Conservation (phyloP, 768 basidiomycete genomes). For the Gymnopilus junonius region DNA sequence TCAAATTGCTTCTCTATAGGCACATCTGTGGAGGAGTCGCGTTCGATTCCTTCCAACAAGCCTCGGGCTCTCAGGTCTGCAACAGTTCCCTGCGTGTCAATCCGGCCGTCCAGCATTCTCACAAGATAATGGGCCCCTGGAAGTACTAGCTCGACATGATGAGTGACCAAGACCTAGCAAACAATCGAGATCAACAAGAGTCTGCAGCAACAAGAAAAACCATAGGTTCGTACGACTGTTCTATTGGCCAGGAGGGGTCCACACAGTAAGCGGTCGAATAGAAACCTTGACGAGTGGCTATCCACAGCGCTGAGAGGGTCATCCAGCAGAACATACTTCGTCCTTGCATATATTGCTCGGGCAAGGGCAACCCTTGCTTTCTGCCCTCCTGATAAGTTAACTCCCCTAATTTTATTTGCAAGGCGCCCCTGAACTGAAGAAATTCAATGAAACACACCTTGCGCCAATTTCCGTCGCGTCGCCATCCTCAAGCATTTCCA, state of each 20-base stretch:
- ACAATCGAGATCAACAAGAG: neutral
- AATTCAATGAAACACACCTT: conserved; percentile 37
- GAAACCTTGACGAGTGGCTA: conserved; percentile 38
- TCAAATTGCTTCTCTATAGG: conserved; percentile 46
- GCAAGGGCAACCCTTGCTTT: conserved; percentile 87
- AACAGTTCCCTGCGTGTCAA: conserved; percentile 74
- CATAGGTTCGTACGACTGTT: conserved; percentile 30
- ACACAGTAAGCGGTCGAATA: conserved; percentile 35
- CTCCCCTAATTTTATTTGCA: conserved; percentile 51
- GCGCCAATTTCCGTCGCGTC: conserved; percentile 86
- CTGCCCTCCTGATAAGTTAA: conserved; percentile 81
- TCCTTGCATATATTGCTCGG: conserved; percentile 77
- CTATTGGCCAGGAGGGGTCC: conserved; percentile 37
- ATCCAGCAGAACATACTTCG: conserved; percentile 72
- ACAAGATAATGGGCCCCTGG: conserved; percentile 75
- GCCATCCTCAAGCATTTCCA: conserved; percentile 86
- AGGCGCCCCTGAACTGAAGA: neutral
- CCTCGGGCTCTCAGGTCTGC: conserved; percentile 65
- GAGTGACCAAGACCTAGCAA: conserved; percentile 70
- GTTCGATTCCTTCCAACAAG: conserved; percentile 27
- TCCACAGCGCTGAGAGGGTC: conserved; percentile 81
- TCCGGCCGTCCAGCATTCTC: conserved; percentile 80
- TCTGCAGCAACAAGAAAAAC: neutral
- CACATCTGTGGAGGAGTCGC: conserved; percentile 46
- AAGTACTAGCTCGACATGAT: conserved; percentile 83